These are phyloP conservation scores for Phytophthora quininea DNA, from an alignment of 352 stramenopile genomes.

Conservation along the genomic window DNA sequence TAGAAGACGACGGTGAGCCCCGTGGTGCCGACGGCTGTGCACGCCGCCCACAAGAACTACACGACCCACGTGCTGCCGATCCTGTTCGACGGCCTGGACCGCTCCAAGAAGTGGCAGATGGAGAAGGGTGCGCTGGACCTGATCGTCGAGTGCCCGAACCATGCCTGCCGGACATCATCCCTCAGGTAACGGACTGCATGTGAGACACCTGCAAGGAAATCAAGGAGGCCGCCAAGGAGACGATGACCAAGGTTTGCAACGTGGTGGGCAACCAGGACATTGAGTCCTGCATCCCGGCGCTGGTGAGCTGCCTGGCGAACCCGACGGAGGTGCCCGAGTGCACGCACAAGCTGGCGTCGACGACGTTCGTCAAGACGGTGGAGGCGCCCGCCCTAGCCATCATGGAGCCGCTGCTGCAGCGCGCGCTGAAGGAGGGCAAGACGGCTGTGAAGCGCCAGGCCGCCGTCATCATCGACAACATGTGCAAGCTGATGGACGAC, in stretches of 20 bases:
- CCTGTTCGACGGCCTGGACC: too few species aligned
- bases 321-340: slow-evolving; percentile 97
- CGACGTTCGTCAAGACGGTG: slow-evolving; percentile 99
- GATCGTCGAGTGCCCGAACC: too few species aligned
- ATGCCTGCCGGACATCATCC: slow-evolving; percentile 97
- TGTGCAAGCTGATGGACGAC: slow-evolving; percentile 99
- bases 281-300: slow-evolving; percentile 98
- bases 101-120: too few species aligned
- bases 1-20: too few species aligned
- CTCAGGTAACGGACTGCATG: slow-evolving; percentile 97
- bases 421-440: slow-evolving; percentile 95
- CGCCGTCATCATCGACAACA: slow-evolving; percentile 99
- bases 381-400: slow-evolving; percentile 96
- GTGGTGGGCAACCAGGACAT: slow-evolving; percentile 99
- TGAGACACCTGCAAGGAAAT: slow-evolving; percentile 99
- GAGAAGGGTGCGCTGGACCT: too few species aligned
- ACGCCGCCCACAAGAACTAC: too few species aligned
- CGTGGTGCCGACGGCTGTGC: too few species aligned
- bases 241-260: slow-evolving; percentile 95
- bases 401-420: slow-evolving; percentile 96
- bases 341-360: slow-evolving; percentile 98
- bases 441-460: slow-evolving; percentile 97
- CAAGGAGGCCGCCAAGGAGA: slow-evolving; percentile 93
- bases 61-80: too few species aligned
- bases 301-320: slow-evolving; percentile 97